Evolutionary conservation across 1,284 basidiomycete genomes (phyloP).

Genomic region (Sanghuangporus sanghuang): DNA sequence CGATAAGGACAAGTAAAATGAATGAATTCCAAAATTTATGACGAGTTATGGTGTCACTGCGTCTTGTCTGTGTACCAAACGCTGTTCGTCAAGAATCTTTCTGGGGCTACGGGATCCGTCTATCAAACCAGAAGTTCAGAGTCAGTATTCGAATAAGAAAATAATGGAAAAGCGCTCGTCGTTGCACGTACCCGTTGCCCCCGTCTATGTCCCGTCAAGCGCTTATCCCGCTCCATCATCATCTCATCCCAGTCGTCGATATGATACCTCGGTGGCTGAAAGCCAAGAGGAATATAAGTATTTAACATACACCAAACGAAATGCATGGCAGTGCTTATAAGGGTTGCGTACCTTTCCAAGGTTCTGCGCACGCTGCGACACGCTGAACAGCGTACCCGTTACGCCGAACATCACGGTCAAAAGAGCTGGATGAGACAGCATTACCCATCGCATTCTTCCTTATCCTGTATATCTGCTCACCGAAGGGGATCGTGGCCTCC

Average conservation of each 20-base stretch:
- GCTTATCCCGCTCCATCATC: constrained; percentile 90
- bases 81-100: constrained; percentile 73
- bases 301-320: neutral
- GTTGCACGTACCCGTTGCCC: constrained; percentile 71
- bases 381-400: constrained; percentile 80
- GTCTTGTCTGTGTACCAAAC: constrained; percentile 68
- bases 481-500: constrained; percentile 93
- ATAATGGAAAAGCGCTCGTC: neutral
- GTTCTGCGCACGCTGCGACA: constrained; percentile 75
- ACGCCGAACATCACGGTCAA: constrained; percentile 85
- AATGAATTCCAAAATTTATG: no score
- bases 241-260: constrained; percentile 88
- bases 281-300: neutral
- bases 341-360: constrained; percentile 68
- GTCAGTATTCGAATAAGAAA: neutral
- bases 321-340: neutral
- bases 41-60: constrained; percentile 1
- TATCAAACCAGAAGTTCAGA: constrained; percentile 28
- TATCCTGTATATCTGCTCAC: constrained; percentile 35
- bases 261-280: constrained; percentile 76
- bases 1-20: no score
- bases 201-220: constrained; percentile 82
- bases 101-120: constrained; percentile 70
- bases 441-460: neutral
- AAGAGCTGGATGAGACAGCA: constrained; percentile 49